phyloP scores from a whole-genome alignment of 208 protist species.

The Leptomonas seymouri region DNA sequence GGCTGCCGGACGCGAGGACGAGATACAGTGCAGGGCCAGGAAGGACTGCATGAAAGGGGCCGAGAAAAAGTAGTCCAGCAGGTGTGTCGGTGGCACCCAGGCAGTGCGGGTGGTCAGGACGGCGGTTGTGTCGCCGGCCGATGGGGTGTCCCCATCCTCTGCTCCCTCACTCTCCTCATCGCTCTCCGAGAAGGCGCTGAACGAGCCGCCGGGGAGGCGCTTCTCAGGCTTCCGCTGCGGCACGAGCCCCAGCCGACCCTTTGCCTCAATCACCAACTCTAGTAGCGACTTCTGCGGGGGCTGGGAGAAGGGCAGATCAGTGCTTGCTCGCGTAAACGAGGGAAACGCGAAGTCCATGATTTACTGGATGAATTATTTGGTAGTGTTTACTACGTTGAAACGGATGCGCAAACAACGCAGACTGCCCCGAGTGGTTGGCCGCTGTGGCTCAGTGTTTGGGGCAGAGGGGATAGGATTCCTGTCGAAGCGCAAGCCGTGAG shows the following conservation, averaged over 20 bases:
- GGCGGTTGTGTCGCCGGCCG: conserved; percentile 3
- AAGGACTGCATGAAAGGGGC: conserved; percentile 45
- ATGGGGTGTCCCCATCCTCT: neutral
- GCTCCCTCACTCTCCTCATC: conserved; percentile 26
- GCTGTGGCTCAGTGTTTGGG: no score
- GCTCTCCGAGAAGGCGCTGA: conserved; percentile 25
- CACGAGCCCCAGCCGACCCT: conserved; percentile 44
- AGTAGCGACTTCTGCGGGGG: conserved; percentile 69
- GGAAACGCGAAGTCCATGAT: conserved; percentile 50
- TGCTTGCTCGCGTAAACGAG: conserved; percentile 52
- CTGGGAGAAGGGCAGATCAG: conserved; percentile 20
- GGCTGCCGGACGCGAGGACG: conserved; percentile 32
- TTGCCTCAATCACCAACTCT: conserved; percentile 76
- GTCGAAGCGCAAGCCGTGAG: no score
- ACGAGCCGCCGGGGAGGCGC: conserved; percentile 12
- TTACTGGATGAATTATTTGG: neutral
- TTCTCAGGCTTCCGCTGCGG: conserved; percentile 46
- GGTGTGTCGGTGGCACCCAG: conserved; percentile 47
- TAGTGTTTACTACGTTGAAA: no score
- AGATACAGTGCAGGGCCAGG: conserved; percentile 45
- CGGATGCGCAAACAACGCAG: no score
- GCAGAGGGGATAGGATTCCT: no score
- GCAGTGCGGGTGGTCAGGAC: conserved; percentile 48
- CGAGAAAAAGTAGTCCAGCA: conserved; percentile 48
- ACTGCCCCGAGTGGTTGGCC: no score